A percentile compares a stretch with the other conserved stretches of the same genome.
Evolutionary conservation across 2,329 filamentous ascomycete species (phyloP).

Genomic region (Cryphonectria radicalis): DNA sequence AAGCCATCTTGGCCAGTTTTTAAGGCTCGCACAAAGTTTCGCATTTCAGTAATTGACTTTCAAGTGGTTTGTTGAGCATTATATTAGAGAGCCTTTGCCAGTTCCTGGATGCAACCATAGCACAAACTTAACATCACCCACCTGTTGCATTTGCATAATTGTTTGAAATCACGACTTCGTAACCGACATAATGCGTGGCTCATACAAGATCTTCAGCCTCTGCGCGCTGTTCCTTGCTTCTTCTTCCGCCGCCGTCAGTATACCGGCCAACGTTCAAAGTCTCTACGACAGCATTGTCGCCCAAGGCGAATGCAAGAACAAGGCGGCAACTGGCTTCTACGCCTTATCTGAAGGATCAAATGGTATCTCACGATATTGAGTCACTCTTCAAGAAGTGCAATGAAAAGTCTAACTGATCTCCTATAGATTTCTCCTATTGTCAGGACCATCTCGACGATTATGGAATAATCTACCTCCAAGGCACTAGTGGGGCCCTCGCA

Average conservation of each 20-base stretch:
- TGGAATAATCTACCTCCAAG: slow-evolving; percentile 4
- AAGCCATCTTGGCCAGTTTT: background rate
- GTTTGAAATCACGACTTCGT: background rate
- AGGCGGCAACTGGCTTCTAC: slow-evolving; percentile 5
- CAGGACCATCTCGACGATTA: slow-evolving; percentile 3
- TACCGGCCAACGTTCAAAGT: background rate
- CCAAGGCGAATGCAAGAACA: slow-evolving; percentile 3
- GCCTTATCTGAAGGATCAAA: background rate
- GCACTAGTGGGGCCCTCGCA: background rate
- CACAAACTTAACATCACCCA: background rate
- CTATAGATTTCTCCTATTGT: background rate
- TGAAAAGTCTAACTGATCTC: background rate
- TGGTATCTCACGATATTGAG: background rate
- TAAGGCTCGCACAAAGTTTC: background rate
- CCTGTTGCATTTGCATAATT: background rate
- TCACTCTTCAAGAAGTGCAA: background rate
- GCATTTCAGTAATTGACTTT: background rate
- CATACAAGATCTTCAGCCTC: background rate
- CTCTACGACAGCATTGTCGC: background rate
- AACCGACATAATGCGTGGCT: background rate
- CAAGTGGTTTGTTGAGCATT: background rate
- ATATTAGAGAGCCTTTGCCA: background rate
- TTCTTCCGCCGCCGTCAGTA: background rate
- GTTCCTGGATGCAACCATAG: background rate
- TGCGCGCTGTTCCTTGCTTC: background rate